phyloP scores from a whole-genome alignment of 352 stramenopile genomes.

The Pythium graminicola region DNA sequence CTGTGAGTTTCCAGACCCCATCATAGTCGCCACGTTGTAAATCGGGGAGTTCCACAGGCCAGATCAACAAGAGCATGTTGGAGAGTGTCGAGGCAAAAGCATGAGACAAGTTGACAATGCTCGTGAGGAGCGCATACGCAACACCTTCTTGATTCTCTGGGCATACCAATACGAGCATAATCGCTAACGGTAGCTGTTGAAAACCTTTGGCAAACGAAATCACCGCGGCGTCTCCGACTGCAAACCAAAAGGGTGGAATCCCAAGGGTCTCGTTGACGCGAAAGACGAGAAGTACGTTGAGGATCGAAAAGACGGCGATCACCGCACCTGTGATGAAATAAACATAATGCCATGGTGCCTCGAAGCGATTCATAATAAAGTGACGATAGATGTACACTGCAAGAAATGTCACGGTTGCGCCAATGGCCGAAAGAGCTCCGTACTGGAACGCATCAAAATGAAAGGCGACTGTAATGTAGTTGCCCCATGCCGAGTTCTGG shows the following conservation, averaged over 20 bases:
- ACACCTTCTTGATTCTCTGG: slow-evolving; percentile 68
- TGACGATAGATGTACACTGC: slow-evolving; percentile 51
- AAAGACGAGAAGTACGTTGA: slow-evolving; percentile 68
- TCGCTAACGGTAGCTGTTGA: slow-evolving; percentile 67
- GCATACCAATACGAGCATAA: slow-evolving; percentile 75
- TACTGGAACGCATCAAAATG: slow-evolving; percentile 74
- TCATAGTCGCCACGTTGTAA: slow-evolving; percentile 43
- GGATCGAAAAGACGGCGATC: slow-evolving; percentile 51
- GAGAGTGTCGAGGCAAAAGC: slow-evolving; percentile 66
- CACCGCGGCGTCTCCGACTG: slow-evolving; percentile 56
- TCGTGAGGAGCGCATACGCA: slow-evolving; percentile 70
- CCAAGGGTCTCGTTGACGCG: slow-evolving; percentile 51
- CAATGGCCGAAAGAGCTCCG: slow-evolving; percentile 57
- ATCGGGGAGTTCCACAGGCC: slow-evolving; percentile 63
- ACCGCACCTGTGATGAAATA: slow-evolving; percentile 60
- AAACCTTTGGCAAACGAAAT: slow-evolving; percentile 68
- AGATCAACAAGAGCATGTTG: slow-evolving; percentile 68
- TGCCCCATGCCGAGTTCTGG: slow-evolving; percentile 75
- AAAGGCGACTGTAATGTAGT: slow-evolving; percentile 69
- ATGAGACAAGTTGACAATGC: slow-evolving; percentile 64
- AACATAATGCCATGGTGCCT: slow-evolving; percentile 51
- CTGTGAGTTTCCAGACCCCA: slow-evolving; percentile 74
- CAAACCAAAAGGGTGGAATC: slow-evolving; percentile 70
- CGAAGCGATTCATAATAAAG: slow-evolving; percentile 34
- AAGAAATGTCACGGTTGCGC: slow-evolving; percentile 57